These are phyloP conservation scores for Quercus lobata DNA, from an alignment of 331 rosid species.

Conservation along the genomic window DNA sequence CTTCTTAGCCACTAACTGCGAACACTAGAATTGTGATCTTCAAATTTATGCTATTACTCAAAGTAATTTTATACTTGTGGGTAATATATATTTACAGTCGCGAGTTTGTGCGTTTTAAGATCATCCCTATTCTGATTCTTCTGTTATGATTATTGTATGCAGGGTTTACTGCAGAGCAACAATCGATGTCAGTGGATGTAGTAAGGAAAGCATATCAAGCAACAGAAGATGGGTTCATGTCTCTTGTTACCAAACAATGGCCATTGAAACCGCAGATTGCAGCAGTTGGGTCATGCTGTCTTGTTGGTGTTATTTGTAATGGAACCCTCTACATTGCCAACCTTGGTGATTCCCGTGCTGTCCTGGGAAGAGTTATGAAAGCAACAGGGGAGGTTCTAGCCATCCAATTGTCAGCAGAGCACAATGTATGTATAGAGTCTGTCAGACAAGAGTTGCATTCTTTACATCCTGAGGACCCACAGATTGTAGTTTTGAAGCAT, in stretches of 20 bases:
- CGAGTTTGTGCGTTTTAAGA: not conserved
- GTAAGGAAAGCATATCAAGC: conserved; percentile 95
- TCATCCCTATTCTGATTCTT: not conserved
- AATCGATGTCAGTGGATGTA: conserved; percentile 77
- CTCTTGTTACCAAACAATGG: conserved; percentile 79
- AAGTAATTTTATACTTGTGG: not conserved
- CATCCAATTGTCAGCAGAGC: conserved; percentile 75
- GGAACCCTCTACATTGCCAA: conserved; percentile 85
- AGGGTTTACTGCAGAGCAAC: conserved; percentile 90
- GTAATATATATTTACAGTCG: not conserved
- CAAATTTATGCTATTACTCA: not conserved
- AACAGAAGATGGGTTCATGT: conserved; percentile 89
- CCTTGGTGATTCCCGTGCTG: conserved; percentile 95
- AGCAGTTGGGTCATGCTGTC: conserved; percentile 99
- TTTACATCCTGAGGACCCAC: conserved; percentile 84
- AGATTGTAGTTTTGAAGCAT: conserved; percentile 86
- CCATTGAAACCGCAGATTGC: conserved; percentile 80
- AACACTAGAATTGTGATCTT: not conserved
- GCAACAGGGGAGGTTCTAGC: conserved; percentile 90
- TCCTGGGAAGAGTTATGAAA: conserved; percentile 83
- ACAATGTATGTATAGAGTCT: conserved; percentile 77
- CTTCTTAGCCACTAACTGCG: not conserved
- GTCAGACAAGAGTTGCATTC: conserved; percentile 89
- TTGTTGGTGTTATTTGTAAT: conserved; percentile 76
- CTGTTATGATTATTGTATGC: conserved; percentile 23